These are phyloP conservation scores for Roridomyces roridus DNA, from an alignment of 768 basidiomycete genomes.

Conservation along the genomic window DNA sequence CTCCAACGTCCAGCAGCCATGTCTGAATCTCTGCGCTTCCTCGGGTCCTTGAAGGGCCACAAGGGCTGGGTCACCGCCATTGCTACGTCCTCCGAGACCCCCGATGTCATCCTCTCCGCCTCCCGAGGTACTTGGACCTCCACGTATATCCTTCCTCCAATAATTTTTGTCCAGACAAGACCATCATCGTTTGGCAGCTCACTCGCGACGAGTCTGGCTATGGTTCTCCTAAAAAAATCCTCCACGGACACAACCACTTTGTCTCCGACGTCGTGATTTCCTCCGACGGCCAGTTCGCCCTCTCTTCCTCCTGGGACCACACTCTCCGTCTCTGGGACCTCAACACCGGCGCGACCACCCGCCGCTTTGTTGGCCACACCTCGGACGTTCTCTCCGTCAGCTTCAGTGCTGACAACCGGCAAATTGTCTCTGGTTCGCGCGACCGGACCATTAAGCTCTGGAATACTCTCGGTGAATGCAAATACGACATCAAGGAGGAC, in stretches of 20 bases:
- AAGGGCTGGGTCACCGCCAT: slow-evolving; percentile 99
- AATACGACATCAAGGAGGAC: slow-evolving; percentile 99
- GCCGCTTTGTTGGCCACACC: slow-evolving; percentile 97
- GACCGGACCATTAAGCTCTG: slow-evolving; percentile 99
- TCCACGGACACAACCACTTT: slow-evolving; percentile 99
- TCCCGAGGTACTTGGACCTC: slow-evolving; percentile 78
- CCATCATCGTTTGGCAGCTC: slow-evolving; percentile 99
- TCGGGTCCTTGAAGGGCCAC: slow-evolving; percentile 92
- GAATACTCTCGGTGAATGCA: slow-evolving; percentile 99
- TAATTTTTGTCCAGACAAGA: slow-evolving; percentile 80
- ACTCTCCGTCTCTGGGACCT: slow-evolving; percentile 99
- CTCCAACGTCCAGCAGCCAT: slow-evolving; percentile 47
- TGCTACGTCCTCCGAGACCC: slow-evolving; percentile 98
- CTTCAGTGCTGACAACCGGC: slow-evolving; percentile 99
- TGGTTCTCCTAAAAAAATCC: slow-evolving; percentile 96
- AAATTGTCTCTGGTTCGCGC: slow-evolving; percentile 98
- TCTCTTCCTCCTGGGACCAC: slow-evolving; percentile 99
- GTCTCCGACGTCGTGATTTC: slow-evolving; percentile 99
- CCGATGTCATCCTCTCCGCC: slow-evolving; percentile 98
- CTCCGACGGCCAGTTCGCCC: slow-evolving; percentile 98
- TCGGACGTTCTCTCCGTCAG: slow-evolving; percentile 98
- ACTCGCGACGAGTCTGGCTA: slow-evolving; percentile 91
- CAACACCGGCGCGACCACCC: slow-evolving; percentile 95
- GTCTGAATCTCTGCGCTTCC: slow-evolving; percentile 88
- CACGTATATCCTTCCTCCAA: slow-evolving; percentile 33